These are phyloP conservation scores for Albugo candida DNA, from an alignment of 352 stramenopile genomes.

Conservation along the genomic window DNA sequence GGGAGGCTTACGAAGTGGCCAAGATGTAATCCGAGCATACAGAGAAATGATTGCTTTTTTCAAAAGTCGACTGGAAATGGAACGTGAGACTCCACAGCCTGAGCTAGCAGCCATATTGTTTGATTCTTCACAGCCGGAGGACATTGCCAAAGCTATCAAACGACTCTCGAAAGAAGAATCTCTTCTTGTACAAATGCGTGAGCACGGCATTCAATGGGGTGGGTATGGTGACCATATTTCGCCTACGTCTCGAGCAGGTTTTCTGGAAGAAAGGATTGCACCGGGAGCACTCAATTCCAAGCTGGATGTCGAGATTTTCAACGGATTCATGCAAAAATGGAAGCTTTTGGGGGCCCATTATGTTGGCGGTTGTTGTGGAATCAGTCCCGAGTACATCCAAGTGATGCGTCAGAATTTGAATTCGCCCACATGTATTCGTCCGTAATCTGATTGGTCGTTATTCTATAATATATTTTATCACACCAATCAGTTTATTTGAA, in stretches of 20 bases:
- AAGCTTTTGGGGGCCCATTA: constrained; percentile 45
- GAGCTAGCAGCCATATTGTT: constrained; percentile 67
- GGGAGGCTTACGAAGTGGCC: constrained; percentile 59
- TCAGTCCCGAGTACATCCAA: constrained; percentile 64
- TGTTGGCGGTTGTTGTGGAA: constrained; percentile 80
- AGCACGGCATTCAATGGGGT: constrained; percentile 28
- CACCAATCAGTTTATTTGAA: too few relatives aligned
- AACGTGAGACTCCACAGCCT: background rate
- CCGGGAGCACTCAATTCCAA: constrained; percentile 24
- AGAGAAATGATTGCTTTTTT: constrained; percentile 23
- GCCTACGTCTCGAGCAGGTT: constrained; percentile 24
- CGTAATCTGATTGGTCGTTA: too few relatives aligned
- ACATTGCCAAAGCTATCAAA: constrained; percentile 69
- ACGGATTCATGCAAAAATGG: constrained; percentile 59
- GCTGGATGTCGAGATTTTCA: constrained; percentile 52
- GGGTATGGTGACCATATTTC: constrained; percentile 83
- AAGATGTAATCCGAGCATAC: constrained; percentile 36
- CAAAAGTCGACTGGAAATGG: constrained; percentile 1
- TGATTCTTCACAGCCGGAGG: constrained; percentile 83
- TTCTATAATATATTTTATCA: too few relatives aligned
- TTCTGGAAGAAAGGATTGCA: constrained; percentile 55
- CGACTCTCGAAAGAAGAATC: constrained; percentile 18
- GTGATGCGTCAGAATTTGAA: constrained; percentile 12
- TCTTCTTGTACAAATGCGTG: constrained; percentile 13
- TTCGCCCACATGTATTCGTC: background rate